Evolutionary conservation across 495 filamentous ascomycete species (phyloP), one percentile per base, ranked within the genome.

Genomic region (Trichodelitschia bisporula): DNA sequence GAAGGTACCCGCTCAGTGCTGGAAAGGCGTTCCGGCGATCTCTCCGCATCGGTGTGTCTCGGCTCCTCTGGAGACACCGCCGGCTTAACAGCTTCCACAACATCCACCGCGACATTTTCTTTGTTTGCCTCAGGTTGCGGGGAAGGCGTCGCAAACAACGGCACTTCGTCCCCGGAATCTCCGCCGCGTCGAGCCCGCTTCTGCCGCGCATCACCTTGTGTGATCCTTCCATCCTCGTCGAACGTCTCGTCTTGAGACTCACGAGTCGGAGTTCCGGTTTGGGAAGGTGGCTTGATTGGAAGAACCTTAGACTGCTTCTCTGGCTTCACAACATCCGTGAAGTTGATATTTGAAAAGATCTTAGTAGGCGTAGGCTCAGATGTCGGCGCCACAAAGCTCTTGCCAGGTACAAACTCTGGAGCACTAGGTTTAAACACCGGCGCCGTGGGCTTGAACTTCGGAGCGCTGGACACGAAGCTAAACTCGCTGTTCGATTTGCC

Each of bases 371-470:
- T 40, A 19, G 36, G 42, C 17, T 37, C 40, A 2, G 45, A 9
- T 15, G 14, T n/a, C n/a, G n/a, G n/a, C n/a, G n/a, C n/a, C n/a
- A n/a, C n/a, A n/a, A n/a, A n/a, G n/a, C n/a, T n/a, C n/a, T n/a
- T n/a, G n/a, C n/a, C n/a, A 8, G 20, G 23, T 30, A 4, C 5
- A 30, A 19, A 4, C 20, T 11, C 31, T 6, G 26, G 31, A 29
- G 5, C 4, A 5, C 8, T 8, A 16, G 80, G 79, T 20, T 69
- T 76, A 49, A 92, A 92, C 4, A 61, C 58, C 21, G 80, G 77
- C 5, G 76, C 82, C 46, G 73, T 71, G 0, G 79, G 74, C 32
- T 78, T 75, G 56, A 92, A 79, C 2, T 66, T 63, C 20, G 72
- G 61, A 1, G 64, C 60, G 30, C 52, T 58, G 4, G 69, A 53